phyloP scores from a whole-genome alignment of 2,329 filamentous ascomycete genomes.

The Exophiala lecanii-corni region DNA sequence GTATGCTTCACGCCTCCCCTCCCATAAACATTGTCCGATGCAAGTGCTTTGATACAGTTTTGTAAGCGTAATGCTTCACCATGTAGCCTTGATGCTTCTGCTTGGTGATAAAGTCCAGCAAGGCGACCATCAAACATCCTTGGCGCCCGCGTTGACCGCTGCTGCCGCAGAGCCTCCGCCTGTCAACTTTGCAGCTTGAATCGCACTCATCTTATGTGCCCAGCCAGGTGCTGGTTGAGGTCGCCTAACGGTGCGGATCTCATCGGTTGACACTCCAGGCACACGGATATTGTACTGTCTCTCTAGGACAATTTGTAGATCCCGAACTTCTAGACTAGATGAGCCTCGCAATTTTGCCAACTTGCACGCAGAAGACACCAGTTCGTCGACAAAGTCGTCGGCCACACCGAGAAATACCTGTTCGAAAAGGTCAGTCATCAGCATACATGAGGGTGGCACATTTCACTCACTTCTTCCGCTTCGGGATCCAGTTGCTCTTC shows the following conservation, averaged over 20 bases:
- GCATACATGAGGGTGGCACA: no score
- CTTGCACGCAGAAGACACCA: slow-evolving; percentile 80
- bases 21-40: no score
- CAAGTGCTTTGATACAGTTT: no score
- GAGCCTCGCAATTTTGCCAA: slow-evolving; percentile 90
- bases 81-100: no score
- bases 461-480: slow-evolving; percentile 76
- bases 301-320: slow-evolving; percentile 77
- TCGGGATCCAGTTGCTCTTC: slow-evolving; percentile 79
- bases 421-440: no score
- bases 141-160: slow-evolving; percentile 7
- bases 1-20: no score
- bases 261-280: slow-evolving; percentile 89
- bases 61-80: no score
- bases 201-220: slow-evolving; percentile 95
- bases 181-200: slow-evolving; percentile 56
- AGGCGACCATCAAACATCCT: slow-evolving; percentile 12
- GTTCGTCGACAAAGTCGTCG: slow-evolving; percentile 90
- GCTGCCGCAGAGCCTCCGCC: slow-evolving; percentile 13
- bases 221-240: slow-evolving; percentile 81
- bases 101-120: no score
- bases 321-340: slow-evolving; percentile 82
- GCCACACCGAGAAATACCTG: slow-evolving; percentile 83
- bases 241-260: slow-evolving; percentile 90
- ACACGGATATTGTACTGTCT: slow-evolving; percentile 87